Percentiles rank a stretch among this genome's conserved stretches.
phyloP scores from a whole-genome alignment of 2,329 filamentous ascomycete genomes.

The Monascus ruber region DNA sequence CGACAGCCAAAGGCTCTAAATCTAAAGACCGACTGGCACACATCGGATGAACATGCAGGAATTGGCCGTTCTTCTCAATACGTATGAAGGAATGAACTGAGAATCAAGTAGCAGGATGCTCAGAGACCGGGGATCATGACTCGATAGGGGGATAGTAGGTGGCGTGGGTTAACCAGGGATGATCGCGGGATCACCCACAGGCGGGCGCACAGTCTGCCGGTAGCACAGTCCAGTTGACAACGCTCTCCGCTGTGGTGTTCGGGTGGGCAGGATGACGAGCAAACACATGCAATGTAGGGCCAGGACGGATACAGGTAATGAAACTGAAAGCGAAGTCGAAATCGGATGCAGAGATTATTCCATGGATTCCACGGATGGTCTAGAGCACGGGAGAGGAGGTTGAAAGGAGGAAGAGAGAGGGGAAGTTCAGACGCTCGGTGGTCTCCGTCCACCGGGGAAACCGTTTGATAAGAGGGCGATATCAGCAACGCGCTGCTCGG shows the following conservation, averaged over 20 bases:
- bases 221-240: neutral
- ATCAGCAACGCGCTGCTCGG: too few species aligned
- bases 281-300: neutral
- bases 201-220: too few species aligned
- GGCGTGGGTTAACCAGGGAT: neutral
- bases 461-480: too few species aligned
- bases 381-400: too few species aligned
- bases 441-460: too few species aligned
- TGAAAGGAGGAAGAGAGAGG: too few species aligned
- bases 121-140: constrained; percentile 2
- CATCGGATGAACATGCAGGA: constrained; percentile 15
- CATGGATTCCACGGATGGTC: too few species aligned
- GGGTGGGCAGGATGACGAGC: neutral
- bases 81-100: constrained; percentile 2
- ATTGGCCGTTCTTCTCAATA: constrained; percentile 6
- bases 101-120: too few species aligned
- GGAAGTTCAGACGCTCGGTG: too few species aligned
- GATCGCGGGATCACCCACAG: neutral
- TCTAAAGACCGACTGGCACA: constrained; percentile 16
- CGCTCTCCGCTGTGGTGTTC: neutral
- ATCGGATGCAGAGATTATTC: too few species aligned
- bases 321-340: too few species aligned
- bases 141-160: neutral
- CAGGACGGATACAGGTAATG: too few species aligned
- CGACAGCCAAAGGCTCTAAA: constrained; percentile 21